Evolutionary conservation across 2,329 filamentous ascomycete species (phyloP), one percentile per base, ranked within the genome.

Genomic region (Neonectria punicea): DNA sequence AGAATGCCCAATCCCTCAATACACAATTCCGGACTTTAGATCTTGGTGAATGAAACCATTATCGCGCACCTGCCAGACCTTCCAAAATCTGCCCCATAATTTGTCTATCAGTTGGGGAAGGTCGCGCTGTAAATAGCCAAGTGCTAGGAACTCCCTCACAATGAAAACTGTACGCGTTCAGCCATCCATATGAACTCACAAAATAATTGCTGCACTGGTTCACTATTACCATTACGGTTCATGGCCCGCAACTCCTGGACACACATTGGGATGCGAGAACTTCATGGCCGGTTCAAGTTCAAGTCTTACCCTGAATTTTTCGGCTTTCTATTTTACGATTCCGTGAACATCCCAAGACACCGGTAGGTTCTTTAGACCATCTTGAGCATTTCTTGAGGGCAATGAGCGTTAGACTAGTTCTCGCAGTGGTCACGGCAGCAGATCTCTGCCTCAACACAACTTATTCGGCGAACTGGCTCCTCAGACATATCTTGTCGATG

Each of bases 401-500:
- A 9, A 58, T 50, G 44, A 41, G 44, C 10, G 8, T 22, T 2
- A 44, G 50, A 5, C 10, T 41, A 3, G 8, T 58, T 6, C 30
- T 41, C 4, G 32, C 43, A 10, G 44, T 16, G 1, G 18, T 50
- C 14, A 8, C 20, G 7, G 55, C 28, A 3, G 46, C 44, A 9
- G 44, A 50, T 30, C 44, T 50, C 22, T 58, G 55, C 11, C 46
- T 58, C 32, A 69, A 70, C 63, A 56, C 73, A n/a, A 63, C 72
- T 39, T 63, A 74, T 39, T 65, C 77, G 5, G 70, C 74, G 11
- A 60, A 55, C 25, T 68, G 69, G 60, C 65, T 79, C 58, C 2
- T 51, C 41, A 13, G 14, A 39, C 13, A 3, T 65, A 60, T 22
- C 65, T 67, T 8, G 65, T 70, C 34, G 74, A 78, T 43, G 73